These are phyloP conservation scores for Agrocybe praecox DNA, from an alignment of 768 basidiomycete genomes.

Conservation along the genomic window DNA sequence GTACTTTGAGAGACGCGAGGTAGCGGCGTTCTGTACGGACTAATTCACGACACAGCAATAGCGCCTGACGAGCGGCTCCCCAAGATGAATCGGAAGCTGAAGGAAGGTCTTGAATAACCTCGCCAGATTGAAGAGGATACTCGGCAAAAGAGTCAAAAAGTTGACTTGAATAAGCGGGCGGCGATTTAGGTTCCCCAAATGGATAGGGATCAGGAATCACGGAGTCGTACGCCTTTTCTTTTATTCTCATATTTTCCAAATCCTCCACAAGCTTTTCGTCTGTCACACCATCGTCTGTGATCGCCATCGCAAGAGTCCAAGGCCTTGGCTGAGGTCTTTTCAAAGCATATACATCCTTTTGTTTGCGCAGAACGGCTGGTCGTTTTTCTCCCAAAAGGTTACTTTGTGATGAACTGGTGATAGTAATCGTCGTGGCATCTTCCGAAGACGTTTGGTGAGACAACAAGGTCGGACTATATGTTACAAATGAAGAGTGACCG, in stretches of 20 bases:
- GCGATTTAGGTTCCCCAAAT: slow-evolving; percentile 13
- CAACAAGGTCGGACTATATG: neutral
- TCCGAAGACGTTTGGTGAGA: neutral
- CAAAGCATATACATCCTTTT: slow-evolving; percentile 6
- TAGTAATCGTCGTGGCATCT: neutral
- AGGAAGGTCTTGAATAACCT: slow-evolving; percentile 11
- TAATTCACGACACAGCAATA: slow-evolving; percentile 42
- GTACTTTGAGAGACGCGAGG: slow-evolving; percentile 32
- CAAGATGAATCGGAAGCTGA: slow-evolving; percentile 27
- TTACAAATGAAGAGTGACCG: neutral
- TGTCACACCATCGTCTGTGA: slow-evolving; percentile 50
- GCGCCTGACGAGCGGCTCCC: slow-evolving; percentile 37
- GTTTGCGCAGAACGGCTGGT: slow-evolving; percentile 18
- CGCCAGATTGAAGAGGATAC: slow-evolving; percentile 24
- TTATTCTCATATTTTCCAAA: slow-evolving; percentile 43
- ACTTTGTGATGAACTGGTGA: neutral
- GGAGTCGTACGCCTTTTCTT: slow-evolving; percentile 10
- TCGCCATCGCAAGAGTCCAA: slow-evolving; percentile 50
- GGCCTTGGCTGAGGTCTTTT: slow-evolving; percentile 18
- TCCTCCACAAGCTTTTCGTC: slow-evolving; percentile 52
- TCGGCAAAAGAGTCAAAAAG: slow-evolving; percentile 26
- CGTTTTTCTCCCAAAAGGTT: neutral
- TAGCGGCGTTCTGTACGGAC: slow-evolving; percentile 47
- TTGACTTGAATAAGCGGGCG: slow-evolving; percentile 24
- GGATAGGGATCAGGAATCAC: slow-evolving; percentile 12